Base-by-base conservation (phyloP, 306 rosid species). In the Quercus aquifolioides region DNA sequence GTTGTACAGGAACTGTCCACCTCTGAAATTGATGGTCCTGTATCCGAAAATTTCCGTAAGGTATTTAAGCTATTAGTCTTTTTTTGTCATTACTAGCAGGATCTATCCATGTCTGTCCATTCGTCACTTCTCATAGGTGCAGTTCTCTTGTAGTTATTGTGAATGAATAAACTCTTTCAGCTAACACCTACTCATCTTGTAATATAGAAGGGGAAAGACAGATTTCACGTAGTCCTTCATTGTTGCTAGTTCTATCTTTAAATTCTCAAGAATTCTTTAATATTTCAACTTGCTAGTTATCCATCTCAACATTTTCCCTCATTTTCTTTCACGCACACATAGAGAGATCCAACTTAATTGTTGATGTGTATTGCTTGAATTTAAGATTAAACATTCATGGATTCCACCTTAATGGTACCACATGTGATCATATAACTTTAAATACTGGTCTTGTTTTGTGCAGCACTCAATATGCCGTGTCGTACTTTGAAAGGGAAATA, bases 21-120 rank as follows among this genome's bases (percentile, higher is more conserved):
- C 52, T 88, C 98, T 60, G 94, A 92, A 81, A 90, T 79, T 78
- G 98, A 94, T 79, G 97, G 98, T 56, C 96, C 92, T 15, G 87
- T 94, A 80, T 89, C 97, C 43, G 89, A 86, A 77, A 86, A 80
- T 69, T 94, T 94, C 85, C 78, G 87, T 43, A 89, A 85, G 96
- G 98, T 90, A 78, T 28, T 59, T 74, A 59, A 55, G 70, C 71
- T 3, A 59, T 20, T 59, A 59, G 30, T 35, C 43, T 28, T 28
- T 33, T 65, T 19, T 19, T 5, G 25, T 67, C 51, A 18, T 5
- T 43, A 31, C 38, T 31, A n/a, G 18, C 71, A 18, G 19, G 15
- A 33, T 33, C 71, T 67, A 19, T 67, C 71, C 6, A 17, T 18
- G 21, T 35, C 71, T 67, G 71, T 10, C 35, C n/a, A 1, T 67